Evolutionary conservation across 2,329 filamentous ascomycete genomes (phyloP), one percentile per base, ranked within the genome.

Genomic region (Sphaerulina vaccinii): DNA sequence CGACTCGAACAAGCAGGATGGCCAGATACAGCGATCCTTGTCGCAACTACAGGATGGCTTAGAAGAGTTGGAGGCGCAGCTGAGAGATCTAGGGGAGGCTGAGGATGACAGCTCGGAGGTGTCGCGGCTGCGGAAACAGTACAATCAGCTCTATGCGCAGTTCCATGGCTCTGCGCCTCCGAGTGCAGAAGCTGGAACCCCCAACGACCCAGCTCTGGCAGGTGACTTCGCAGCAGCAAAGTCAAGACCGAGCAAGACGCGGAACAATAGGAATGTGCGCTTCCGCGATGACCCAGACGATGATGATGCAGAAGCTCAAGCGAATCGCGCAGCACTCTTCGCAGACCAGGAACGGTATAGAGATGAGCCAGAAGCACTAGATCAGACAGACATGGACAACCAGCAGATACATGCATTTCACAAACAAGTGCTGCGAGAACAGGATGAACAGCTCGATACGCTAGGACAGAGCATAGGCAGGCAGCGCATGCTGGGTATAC

Each of bases 401-500:
- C 78, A 86, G 69, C 90, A 96, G 72, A 85, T 97, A 58, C 88
- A 96, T 72, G 78, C 80, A 18, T 91, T 95, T 71, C 93, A 99
- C 73, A 76, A 79, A 50, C 83, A 84, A 56, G 84, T 96, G 21
- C 76, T 99, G 32, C 79, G 80, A n/a, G 85, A 96, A 56, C 93
- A 99, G 72, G 93, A 99, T 67, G 87, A 88, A 59, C 90, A 96
- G 70, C 79, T 99, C n/a, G 92, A 97, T 69, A 79, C 81, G 8
- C 76, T 99, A 3, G 89, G 91, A n/a, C 82, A 84, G 64, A 89
- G 84, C 52, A 96, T 99, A 61, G 82, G 88, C 3, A 83, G 93
- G 33, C 93, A 97, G 75, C 80, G 95, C 43, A 89, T 97, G 74
- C 78, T 99, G 56, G 91, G 87, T 67, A 95, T 96, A 75, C 89